Percentiles rank a stretch among this genome's conserved stretches.
These are phyloP conservation scores for Chrysochromulina parva DNA, from an alignment of 78 protist species.

Conservation along the genomic window DNA sequence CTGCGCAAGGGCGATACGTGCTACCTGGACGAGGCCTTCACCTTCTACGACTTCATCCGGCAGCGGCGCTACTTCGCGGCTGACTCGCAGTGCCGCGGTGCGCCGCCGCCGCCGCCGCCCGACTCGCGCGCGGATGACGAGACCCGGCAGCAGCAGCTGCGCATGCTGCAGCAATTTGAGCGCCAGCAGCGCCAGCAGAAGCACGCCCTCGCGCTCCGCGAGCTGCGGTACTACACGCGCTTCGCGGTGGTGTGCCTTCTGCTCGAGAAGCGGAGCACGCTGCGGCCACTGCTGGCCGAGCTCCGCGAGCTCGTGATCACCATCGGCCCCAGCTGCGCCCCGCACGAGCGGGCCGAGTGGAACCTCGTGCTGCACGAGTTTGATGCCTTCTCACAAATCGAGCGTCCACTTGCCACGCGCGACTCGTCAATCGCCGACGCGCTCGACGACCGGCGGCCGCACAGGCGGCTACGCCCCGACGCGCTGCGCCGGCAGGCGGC, in stretches of 20 bases:
- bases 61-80: constrained; percentile 55
- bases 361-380: not conserved
- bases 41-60: constrained; percentile 73
- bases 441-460: not conserved
- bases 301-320: constrained; percentile 24
- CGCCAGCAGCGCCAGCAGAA: not conserved
- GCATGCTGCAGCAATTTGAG: not conserved
- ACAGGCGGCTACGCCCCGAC: not conserved
- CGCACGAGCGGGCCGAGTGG: too few species aligned
- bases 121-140: not conserved
- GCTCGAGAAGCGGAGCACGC: not conserved
- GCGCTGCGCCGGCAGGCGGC: not conserved
- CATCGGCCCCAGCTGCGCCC: too few species aligned
- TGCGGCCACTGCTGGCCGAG: constrained; percentile 16
- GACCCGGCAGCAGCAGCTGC: not conserved
- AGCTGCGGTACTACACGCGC: constrained; percentile 74
- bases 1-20: constrained; percentile 69
- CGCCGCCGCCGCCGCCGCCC: not conserved
- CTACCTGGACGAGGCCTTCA: constrained; percentile 67
- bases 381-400: not conserved
- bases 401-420: not conserved
- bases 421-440: too few species aligned
- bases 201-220: constrained; percentile 4
- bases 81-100: too few species aligned
- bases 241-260: constrained; percentile 70